A percentile compares a stretch with the other conserved stretches of the same genome.
Evolutionary conservation across 2,329 filamentous ascomycete species (phyloP).

Genomic region (Epichloe uncinata): DNA sequence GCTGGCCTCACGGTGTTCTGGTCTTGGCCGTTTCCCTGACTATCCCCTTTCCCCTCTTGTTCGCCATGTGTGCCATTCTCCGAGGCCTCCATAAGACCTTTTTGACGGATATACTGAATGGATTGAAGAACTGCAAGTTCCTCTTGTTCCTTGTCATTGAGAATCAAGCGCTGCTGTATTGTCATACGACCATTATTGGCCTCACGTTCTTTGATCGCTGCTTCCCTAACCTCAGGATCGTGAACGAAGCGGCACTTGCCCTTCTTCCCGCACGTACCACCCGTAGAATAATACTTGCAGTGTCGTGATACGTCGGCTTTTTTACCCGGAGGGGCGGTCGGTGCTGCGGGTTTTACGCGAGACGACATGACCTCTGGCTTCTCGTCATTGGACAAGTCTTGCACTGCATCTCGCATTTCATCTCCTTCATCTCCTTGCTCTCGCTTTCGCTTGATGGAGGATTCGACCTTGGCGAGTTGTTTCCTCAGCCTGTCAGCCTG

Average conservation of each 20-base stretch:
- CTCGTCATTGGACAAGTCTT: constrained; percentile 42
- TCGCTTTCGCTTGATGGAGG: constrained; percentile 54
- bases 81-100: constrained; percentile 32
- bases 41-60: constrained; percentile 7
- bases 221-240: constrained; percentile 48
- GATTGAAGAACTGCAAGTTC: constrained; percentile 53
- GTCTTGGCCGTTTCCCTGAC: constrained; percentile 8
- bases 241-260: constrained; percentile 64
- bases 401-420: constrained; percentile 44
- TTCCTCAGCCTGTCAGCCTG: constrained; percentile 49
- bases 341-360: constrained; percentile 21
- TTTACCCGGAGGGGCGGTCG: constrained; percentile 33
- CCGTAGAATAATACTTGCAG: constrained; percentile 59
- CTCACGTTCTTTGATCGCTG: constrained; percentile 49
- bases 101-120: constrained; percentile 50
- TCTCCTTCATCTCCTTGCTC: constrained; percentile 55
- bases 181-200: constrained; percentile 53
- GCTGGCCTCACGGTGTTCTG: constrained; percentile 5
- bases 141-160: constrained; percentile 57
- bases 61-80: constrained; percentile 5
- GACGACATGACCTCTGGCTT: constrained; percentile 45
- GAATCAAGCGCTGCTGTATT: constrained; percentile 48
- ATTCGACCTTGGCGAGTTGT: constrained; percentile 58
- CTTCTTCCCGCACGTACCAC: constrained; percentile 57
- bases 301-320: constrained; percentile 50